A percentile compares a stretch with the other conserved stretches of the same genome.
Evolutionary conservation across 2,329 filamentous ascomycete genomes (phyloP).

Genomic region (Pseudophaeomoniella oleicola): DNA sequence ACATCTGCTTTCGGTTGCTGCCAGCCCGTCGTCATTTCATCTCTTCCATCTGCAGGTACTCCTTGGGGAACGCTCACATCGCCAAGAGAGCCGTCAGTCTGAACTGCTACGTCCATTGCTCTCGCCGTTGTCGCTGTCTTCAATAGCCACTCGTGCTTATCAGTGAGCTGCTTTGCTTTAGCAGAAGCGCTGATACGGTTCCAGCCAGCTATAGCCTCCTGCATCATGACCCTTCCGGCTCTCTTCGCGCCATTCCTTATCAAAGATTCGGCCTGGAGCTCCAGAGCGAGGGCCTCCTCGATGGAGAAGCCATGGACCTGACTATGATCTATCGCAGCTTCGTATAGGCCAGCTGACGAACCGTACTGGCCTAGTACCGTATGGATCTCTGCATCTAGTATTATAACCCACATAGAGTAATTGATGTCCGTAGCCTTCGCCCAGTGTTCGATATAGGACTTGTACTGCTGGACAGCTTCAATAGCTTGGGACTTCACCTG

Average conservation of each 20-base stretch:
- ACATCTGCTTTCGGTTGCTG: slow-evolving; percentile 5
- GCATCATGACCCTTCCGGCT: slow-evolving; percentile 42
- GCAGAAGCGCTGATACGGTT: slow-evolving; percentile 42
- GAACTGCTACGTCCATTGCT: slow-evolving; percentile 39
- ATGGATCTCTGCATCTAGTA: slow-evolving; percentile 40
- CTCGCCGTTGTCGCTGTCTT: slow-evolving; percentile 36
- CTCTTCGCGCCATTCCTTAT: slow-evolving; percentile 41
- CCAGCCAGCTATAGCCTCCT: slow-evolving; percentile 45
- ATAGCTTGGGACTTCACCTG: slow-evolving; percentile 32
- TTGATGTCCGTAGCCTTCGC: slow-evolving; percentile 42
- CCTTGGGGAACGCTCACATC: slow-evolving; percentile 17
- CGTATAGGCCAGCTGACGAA: slow-evolving; percentile 33
- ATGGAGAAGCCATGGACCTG: slow-evolving; percentile 42
- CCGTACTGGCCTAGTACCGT: slow-evolving; percentile 33
- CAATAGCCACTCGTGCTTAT: slow-evolving; percentile 47
- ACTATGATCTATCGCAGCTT: slow-evolving; percentile 45
- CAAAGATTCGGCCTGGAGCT: slow-evolving; percentile 47
- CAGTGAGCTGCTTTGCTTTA: slow-evolving; percentile 41
- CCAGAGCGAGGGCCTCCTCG: slow-evolving; percentile 45
- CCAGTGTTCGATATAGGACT: slow-evolving; percentile 37
- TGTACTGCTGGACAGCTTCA: slow-evolving; percentile 32
- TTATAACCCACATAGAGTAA: slow-evolving; percentile 41
- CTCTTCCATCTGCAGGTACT: slow-evolving; percentile 19
- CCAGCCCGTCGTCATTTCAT: slow-evolving; percentile 12
- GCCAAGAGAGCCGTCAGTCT: slow-evolving; percentile 38